Conservation (phyloP, 371 early-diverging fungal genomes). For the Circinella umbellata region DNA sequence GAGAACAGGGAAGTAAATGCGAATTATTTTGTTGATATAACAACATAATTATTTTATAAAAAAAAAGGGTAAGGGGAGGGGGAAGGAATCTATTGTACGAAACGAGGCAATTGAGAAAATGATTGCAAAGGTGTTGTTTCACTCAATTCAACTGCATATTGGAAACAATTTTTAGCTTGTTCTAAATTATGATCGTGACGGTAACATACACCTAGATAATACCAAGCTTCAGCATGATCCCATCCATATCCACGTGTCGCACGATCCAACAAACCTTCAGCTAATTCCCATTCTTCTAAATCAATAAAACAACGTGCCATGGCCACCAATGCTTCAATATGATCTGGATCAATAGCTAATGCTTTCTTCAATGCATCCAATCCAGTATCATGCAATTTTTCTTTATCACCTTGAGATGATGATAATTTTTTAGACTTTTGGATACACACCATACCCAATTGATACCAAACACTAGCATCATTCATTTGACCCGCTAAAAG, state of each 20-base stretch:
- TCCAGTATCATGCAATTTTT: constrained; percentile 31
- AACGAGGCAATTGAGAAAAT: constrained; percentile 30
- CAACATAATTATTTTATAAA: too few species aligned
- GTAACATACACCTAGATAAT: constrained; percentile 30
- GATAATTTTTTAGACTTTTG: background rate
- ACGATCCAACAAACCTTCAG: constrained; percentile 35
- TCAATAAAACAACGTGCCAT: constrained; percentile 31
- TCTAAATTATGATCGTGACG: constrained; percentile 27
- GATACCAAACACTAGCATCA: constrained; percentile 61
- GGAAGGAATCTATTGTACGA: constrained; percentile 21
- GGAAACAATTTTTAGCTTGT: constrained; percentile 38
- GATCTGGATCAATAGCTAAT: constrained; percentile 43
- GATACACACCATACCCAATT: constrained; percentile 52
- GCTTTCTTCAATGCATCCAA: constrained; percentile 55
- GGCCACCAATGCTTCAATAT: constrained; percentile 26
- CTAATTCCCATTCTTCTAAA: constrained; percentile 32
- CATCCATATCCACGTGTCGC: constrained; percentile 38
- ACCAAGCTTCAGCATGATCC: constrained; percentile 46
- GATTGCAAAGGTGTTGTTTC: constrained; percentile 32
- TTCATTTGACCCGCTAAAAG: constrained; percentile 34
- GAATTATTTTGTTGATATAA: too few species aligned
- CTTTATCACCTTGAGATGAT: background rate
- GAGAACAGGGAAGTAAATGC: too few species aligned
- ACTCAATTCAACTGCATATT: constrained; percentile 38
- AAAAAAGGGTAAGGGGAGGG: too few species aligned